These are phyloP conservation scores for Kuraishia molischiana DNA, from an alignment of 805 yeast genomes.

Conservation along the genomic window DNA sequence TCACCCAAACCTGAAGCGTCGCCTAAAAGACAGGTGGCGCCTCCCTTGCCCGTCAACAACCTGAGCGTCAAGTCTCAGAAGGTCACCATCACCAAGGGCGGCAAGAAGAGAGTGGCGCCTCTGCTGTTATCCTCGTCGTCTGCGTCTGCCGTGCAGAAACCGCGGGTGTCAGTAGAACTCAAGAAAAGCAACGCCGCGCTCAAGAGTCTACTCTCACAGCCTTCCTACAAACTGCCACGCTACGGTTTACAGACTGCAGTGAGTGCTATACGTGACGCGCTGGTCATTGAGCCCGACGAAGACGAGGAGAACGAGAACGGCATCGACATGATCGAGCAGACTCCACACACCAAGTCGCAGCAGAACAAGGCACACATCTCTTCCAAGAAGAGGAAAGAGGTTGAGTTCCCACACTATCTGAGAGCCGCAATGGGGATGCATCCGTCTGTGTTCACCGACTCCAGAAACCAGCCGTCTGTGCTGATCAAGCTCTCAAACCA, in stretches of 20 bases:
- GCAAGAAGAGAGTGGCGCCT: slow-evolving; percentile 70
- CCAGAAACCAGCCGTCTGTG: slow-evolving; percentile 20
- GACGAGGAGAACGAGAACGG: slow-evolving; percentile 26
- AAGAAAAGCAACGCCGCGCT: slow-evolving; percentile 16
- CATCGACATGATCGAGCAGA: slow-evolving; percentile 36
- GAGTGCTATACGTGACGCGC: slow-evolving; percentile 38
- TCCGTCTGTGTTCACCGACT: slow-evolving; percentile 17
- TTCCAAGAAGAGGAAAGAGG: slow-evolving; percentile 23
- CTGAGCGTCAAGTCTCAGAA: slow-evolving; percentile 24
- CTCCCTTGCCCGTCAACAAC: background rate
- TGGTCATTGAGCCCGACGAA: slow-evolving; percentile 13
- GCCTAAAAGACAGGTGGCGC: background rate
- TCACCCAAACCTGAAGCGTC: slow-evolving; percentile 12
- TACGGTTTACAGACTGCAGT: slow-evolving; percentile 58
- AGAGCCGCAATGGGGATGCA: slow-evolving; percentile 15
- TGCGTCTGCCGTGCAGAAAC: slow-evolving; percentile 7
- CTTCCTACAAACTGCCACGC: slow-evolving; percentile 46
- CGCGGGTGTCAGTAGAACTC: slow-evolving; percentile 9
- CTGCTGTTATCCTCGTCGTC: slow-evolving; percentile 43
- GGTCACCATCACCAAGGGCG: slow-evolving; percentile 62
- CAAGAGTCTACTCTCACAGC: slow-evolving; percentile 25
- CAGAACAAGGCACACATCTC: slow-evolving; percentile 19
- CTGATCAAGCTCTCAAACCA: slow-evolving; percentile 11
- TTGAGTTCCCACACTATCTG: slow-evolving; percentile 19
- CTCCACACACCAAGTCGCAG: slow-evolving; percentile 19